Conservation (phyloP, 768 basidiomycete species). For the Ramaria sp. region DNA sequence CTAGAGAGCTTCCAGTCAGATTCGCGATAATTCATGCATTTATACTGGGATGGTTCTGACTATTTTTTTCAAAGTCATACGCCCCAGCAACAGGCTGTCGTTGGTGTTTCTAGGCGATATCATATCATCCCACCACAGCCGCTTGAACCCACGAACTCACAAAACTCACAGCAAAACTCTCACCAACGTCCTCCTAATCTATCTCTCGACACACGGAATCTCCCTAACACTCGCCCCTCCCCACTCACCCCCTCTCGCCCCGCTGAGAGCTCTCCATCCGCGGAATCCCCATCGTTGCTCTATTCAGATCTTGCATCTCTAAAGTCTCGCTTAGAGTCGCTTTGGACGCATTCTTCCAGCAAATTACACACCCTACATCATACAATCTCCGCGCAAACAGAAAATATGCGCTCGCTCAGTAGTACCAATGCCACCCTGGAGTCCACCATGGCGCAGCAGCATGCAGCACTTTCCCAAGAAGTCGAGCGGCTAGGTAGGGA, state of each 20-base stretch:
- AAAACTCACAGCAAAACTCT: neutral
- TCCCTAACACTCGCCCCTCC: neutral
- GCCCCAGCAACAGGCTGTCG: neutral
- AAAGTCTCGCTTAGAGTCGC: neutral
- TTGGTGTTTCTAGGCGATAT: neutral
- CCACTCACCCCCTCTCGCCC: neutral
- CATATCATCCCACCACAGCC: neutral
- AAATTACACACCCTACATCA: neutral
- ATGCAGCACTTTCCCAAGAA: neutral
- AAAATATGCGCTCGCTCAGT: neutral
- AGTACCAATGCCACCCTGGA: neutral
- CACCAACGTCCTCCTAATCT: neutral
- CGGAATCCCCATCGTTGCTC: neutral
- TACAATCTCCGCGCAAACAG: neutral
- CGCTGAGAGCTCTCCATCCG: neutral
- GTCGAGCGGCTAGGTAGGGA: neutral
- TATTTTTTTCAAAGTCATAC: neutral
- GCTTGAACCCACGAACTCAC: neutral
- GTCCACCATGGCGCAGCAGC: neutral
- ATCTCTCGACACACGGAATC: neutral
- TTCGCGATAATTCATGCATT: neutral
- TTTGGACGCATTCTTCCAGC: neutral
- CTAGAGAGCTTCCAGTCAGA: neutral
- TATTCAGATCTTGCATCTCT: neutral
- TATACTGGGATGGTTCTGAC: too few species aligned